A percentile compares a stretch with the other conserved stretches of the same genome.
Evolutionary conservation across 2,329 filamentous ascomycete species (phyloP).

Genomic region (Neocucurbitaria cava): DNA sequence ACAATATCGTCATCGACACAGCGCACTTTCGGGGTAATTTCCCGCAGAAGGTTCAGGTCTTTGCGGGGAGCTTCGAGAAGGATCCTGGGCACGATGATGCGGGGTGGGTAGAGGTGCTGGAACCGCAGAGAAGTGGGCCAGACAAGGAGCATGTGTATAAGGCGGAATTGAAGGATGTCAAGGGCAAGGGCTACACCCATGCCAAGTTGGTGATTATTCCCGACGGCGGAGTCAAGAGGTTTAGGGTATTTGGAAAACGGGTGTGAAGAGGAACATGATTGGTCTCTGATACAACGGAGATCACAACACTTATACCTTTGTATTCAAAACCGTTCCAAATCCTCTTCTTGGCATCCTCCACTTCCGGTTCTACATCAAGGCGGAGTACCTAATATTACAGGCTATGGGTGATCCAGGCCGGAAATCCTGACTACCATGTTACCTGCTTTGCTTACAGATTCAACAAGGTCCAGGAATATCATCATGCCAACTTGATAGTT

Average conservation of each 20-base stretch:
- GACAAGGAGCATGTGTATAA: slow-evolving; percentile 75
- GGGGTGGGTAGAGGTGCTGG: slow-evolving; percentile 71
- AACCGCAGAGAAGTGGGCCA: slow-evolving; percentile 72
- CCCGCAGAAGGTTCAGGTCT: slow-evolving; percentile 75
- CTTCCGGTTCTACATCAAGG: not conserved
- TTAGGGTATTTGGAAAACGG: slow-evolving; percentile 74
- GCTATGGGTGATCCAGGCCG: not conserved
- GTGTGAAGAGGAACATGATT: slow-evolving; percentile 9
- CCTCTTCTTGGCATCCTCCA: not conserved
- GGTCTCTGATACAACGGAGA: not conserved
- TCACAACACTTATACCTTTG: not conserved
- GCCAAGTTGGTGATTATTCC: slow-evolving; percentile 92
- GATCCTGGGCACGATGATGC: slow-evolving; percentile 64
- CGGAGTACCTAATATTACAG: not conserved
- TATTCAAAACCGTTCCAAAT: not conserved
- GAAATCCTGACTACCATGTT: not conserved
- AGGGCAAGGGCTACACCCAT: slow-evolving; percentile 73
- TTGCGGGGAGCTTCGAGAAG: slow-evolving; percentile 63
- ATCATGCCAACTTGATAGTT: not conserved
- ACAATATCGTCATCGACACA: slow-evolving; percentile 77
- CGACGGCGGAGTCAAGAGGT: slow-evolving; percentile 89
- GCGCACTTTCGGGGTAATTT: slow-evolving; percentile 86
- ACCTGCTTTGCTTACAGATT: not conserved
- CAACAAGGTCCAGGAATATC: not conserved
- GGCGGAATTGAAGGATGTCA: slow-evolving; percentile 53